Evolutionary conservation across 352 stramenopile genomes (phyloP).

Genomic region (Phytopythium montanum): DNA sequence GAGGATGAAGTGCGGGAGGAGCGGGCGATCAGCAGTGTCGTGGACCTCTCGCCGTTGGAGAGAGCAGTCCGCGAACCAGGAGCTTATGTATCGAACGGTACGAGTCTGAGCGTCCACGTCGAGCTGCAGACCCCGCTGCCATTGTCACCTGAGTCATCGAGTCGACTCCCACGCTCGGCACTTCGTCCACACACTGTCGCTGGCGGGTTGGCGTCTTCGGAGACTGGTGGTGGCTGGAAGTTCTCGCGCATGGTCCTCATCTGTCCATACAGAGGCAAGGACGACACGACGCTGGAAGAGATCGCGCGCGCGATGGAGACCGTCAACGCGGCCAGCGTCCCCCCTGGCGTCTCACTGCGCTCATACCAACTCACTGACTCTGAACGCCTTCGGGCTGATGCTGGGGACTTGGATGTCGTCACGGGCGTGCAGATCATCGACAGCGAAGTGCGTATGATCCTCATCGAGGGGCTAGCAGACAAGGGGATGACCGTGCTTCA

Average conservation of each 20-base stretch:
- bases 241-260: slow-evolving; percentile 84
- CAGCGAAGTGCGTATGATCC: slow-evolving; percentile 76
- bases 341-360: slow-evolving; percentile 43
- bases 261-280: slow-evolving; percentile 75
- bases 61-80: slow-evolving; percentile 56
- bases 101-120: slow-evolving; percentile 38
- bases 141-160: background rate
- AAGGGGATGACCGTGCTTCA: slow-evolving; percentile 52
- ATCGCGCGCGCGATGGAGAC: slow-evolving; percentile 51
- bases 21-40: background rate
- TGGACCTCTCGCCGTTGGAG: slow-evolving; percentile 33
- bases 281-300: slow-evolving; percentile 30
- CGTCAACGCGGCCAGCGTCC: slow-evolving; percentile 59
- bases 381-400: slow-evolving; percentile 48
- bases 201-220: background rate
- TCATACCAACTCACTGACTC: slow-evolving; percentile 74
- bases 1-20: slow-evolving; percentile 17
- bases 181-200: slow-evolving; percentile 1
- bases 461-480: slow-evolving; percentile 79
- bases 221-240: slow-evolving; percentile 4
- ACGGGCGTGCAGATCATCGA: slow-evolving; percentile 88
- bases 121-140: slow-evolving; percentile 37
- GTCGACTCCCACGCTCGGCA: background rate
- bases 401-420: slow-evolving; percentile 74
- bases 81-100: slow-evolving; percentile 38